Evolutionary conservation across 352 stramenopile genomes (phyloP).

Genomic region (Pythium monospermum): DNA sequence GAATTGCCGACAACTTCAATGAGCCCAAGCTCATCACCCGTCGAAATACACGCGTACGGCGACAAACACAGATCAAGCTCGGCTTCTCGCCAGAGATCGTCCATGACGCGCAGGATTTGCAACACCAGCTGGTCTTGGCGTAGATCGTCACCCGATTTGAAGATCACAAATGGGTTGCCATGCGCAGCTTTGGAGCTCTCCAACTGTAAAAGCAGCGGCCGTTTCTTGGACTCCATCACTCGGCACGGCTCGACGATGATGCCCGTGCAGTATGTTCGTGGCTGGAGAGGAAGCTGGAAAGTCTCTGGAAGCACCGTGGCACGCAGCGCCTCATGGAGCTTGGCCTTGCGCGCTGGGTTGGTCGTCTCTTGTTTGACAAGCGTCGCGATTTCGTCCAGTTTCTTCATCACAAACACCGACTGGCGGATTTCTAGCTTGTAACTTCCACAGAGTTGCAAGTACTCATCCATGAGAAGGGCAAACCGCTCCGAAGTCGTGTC

Average conservation of each 20-base stretch:
- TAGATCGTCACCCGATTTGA: conserved; percentile 92
- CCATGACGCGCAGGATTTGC: conserved; percentile 89
- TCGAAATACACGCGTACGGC: conserved; percentile 86
- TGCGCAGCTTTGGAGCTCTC: conserved; percentile 63
- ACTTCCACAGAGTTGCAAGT: conserved; percentile 84
- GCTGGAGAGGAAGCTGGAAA: conserved; percentile 87
- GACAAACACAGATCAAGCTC: conserved; percentile 81
- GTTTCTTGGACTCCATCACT: conserved; percentile 94
- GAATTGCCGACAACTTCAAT: conserved; percentile 88
- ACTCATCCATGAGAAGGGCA: conserved; percentile 64
- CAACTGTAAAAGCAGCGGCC: conserved; percentile 86
- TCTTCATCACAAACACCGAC: conserved; percentile 90
- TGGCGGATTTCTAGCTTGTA: conserved; percentile 88
- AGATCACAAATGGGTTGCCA: conserved; percentile 74
- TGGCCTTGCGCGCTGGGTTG: conserved; percentile 32
- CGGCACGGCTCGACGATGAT: conserved; percentile 81
- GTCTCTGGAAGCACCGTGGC: conserved; percentile 65
- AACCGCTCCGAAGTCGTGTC: conserved; percentile 62
- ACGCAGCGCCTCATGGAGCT: conserved; percentile 51
- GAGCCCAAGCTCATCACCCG: conserved; percentile 81
- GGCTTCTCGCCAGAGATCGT: conserved; percentile 85
- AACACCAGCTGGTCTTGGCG: conserved; percentile 93
- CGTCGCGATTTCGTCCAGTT: conserved; percentile 73
- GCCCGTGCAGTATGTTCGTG: conserved; percentile 68
- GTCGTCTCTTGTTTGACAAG: conserved; percentile 57